Conservation (phyloP, 371 early-diverging fungal species). For the Mortierella sp. region DNA sequence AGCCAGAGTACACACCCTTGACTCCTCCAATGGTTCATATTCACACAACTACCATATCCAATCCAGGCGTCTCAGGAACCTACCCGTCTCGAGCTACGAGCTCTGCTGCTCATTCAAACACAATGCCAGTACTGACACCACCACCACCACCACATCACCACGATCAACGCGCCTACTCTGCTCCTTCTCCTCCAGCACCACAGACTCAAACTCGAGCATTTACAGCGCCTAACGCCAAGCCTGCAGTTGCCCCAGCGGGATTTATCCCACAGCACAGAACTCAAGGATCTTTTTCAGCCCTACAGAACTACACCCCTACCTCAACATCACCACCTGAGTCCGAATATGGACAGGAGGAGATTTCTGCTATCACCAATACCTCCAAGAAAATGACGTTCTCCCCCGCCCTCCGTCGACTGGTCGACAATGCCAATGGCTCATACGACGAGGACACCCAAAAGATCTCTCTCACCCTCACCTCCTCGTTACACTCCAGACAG, state of each 20-base stretch:
- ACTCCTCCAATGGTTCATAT: neutral
- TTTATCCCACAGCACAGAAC: neutral
- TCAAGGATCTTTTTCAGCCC: neutral
- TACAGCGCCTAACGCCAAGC: neutral
- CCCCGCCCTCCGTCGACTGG: neutral
- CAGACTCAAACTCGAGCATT: neutral
- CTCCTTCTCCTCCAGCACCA: neutral
- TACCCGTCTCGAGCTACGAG: neutral
- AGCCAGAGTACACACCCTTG: neutral
- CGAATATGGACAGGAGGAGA: neutral
- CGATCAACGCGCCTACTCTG: neutral
- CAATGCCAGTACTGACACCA: neutral
- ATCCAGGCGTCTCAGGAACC: neutral
- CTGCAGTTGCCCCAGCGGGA: too few relatives aligned
- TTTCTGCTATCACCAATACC: too few relatives aligned
- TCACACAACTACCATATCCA: neutral
- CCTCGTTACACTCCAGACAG: neutral
- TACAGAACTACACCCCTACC: neutral
- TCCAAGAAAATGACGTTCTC: neutral
- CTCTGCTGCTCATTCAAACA: neutral
- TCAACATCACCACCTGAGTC: neutral
- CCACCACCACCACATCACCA: neutral
- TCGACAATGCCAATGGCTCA: neutral
- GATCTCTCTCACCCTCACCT: neutral
- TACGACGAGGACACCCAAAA: neutral